Evolutionary conservation across 2,329 filamentous ascomycete genomes (phyloP), one percentile per base, ranked within the genome.

Genomic region (Hypoxylon sp.): DNA sequence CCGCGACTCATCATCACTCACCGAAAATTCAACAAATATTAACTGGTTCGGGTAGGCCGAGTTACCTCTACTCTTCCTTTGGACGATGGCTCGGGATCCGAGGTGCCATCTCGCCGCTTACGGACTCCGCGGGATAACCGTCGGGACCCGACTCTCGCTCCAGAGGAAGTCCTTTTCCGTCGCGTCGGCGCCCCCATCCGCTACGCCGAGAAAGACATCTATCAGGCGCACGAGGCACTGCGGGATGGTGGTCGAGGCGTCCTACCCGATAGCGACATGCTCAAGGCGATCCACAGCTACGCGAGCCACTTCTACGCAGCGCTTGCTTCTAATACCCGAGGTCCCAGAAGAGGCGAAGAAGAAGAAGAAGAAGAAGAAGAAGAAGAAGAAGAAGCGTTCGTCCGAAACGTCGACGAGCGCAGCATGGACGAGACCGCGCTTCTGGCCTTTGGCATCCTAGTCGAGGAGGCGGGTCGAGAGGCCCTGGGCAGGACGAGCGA

Each of bases 401-500:
- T n/a, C 53, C 51, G 59, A 37, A 68, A 63, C 57, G 73, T 85
- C 39, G 83, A 87, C 66, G 84, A 87, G 76, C 78, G 85, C 70
- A 92, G 88, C 78, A 88, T 95, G 87, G 91, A 95, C 75, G 92
- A 93, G 81, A 93, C 91, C 13, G 92, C 92, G 3, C 83, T 95
- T 64, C 81, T 95, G 59, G 91, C 92, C 0, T 84, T 95, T 74
- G 92, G 92, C 1, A 88, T 95, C 53, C 79, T 95, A 63, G 81
- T 94, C 46, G 92, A 95, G 79, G 92, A 95, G 79, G 86, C 88
- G 2, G 84, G 87, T 14, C 83, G 84, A 44, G 87, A 90, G 51
- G 78, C 84, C 5, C 80, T 94, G 19, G 92, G 91, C 3, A 81
- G 84, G 60, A 86, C 83, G 11, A 92, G 92, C 22, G 90, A 94